phyloP scores from a whole-genome alignment of 73 alveolate genomes.

The Effrenium voratum region DNA sequence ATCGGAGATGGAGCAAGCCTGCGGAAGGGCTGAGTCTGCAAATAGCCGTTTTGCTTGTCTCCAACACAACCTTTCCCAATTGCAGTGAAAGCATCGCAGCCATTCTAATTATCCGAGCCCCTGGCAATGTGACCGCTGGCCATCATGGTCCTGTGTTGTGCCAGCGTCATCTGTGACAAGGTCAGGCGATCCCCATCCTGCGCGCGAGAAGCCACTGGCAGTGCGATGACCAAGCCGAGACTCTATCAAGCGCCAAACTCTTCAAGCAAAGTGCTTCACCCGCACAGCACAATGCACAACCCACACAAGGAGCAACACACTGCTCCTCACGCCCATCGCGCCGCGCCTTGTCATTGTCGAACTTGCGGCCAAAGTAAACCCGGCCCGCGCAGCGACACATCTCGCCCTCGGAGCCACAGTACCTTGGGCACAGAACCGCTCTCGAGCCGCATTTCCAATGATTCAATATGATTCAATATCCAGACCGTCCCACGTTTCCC shows the following conservation, averaged over 20 bases:
- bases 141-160: conserved; percentile 44
- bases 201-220: background rate
- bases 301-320: no score
- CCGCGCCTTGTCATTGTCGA: conserved; percentile 73
- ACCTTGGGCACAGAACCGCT: no score
- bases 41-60: no score
- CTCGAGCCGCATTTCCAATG: no score
- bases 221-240: no score
- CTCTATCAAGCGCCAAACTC: no score
- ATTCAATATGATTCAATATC: no score
- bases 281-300: no score
- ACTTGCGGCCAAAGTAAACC: conserved; percentile 87
- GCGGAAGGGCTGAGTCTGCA: background rate
- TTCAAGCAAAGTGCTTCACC: no score
- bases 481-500: no score
- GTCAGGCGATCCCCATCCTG: conserved; percentile 85
- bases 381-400: conserved; percentile 68
- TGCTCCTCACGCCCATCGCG: background rate
- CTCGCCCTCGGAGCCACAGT: conserved; percentile 90
- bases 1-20: conserved; percentile 56
- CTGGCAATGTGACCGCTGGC: conserved; percentile 49
- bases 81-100: background rate
- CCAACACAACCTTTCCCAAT: background rate
- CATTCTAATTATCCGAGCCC: background rate
- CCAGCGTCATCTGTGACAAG: conserved; percentile 59